Evolutionary conservation across 305 asterid genomes (phyloP), one percentile per base, ranked within the genome.

Genomic region (Fraxinus sp.): DNA sequence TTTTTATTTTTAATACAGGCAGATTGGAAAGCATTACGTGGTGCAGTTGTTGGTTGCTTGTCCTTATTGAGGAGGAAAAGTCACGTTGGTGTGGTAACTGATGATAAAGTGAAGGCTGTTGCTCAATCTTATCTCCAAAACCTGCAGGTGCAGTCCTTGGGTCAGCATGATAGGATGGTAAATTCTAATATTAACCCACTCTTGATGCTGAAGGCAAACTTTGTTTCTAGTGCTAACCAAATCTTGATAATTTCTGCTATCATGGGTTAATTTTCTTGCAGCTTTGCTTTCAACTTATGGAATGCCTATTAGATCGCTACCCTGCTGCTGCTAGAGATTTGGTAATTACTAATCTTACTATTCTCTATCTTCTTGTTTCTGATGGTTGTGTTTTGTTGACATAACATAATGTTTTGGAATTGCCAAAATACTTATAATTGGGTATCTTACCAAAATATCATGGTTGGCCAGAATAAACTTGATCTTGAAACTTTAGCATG

Each of bases 1-100:
- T 30, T 30, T 30, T 30, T 30, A 30, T 75, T 81, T 49, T 71
- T 71, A 74, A 83, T 86, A 84, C 95, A 96, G 99, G 98, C 92
- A 89, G 99, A 96, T 85, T 96, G 99, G 99, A 95, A 86, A 91
- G 98, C 99, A 22, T 81, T 93, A 85, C 96, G 90, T 81, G 99
- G 99, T 87, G 98, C 99, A 79, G 82, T 94, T 87, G 94, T 94
- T 39, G 99, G 99, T 86, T 96, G 98, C 86, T 90, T 96, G 91
- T 97, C 97, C 35, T 88, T 96, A 80, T 79, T 92, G 90, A 90
- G 92, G 90, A 93, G 98, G 90, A 92, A 89, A 91, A 80, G 2
- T 83, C 91, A 86, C 85, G 92, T 88, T 83, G 98, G 96, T 75
- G 83, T 77, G 83, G 91, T 91, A 81, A 88, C 85, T 70, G 85